These are phyloP conservation scores for Tulasnella sp. DNA, from an alignment of 768 basidiomycete genomes.

Conservation along the genomic window DNA sequence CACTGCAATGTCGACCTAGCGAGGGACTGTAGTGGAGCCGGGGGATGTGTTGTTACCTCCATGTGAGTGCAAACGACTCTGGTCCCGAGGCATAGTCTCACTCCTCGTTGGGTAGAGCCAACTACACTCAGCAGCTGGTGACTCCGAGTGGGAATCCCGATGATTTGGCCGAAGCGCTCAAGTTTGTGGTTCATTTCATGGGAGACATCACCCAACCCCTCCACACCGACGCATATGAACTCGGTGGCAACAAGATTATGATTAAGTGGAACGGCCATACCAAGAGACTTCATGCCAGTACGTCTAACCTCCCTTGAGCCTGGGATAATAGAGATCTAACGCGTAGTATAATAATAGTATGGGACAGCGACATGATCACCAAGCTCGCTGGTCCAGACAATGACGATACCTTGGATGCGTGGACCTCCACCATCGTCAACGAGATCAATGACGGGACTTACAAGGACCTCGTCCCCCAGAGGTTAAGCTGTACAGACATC, in stretches of 20 bases:
- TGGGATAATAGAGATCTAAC: no score
- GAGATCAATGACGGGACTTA: slow-evolving; percentile 9
- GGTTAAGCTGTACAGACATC: slow-evolving; percentile 13
- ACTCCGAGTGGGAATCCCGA: not conserved
- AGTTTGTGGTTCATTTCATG: slow-evolving; percentile 8
- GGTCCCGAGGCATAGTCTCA: no score
- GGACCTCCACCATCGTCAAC: not conserved
- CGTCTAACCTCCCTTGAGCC: no score
- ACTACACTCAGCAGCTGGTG: no score
- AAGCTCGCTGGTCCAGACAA: not conserved
- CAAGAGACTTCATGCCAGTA: slow-evolving; percentile 3
- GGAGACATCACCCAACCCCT: slow-evolving; percentile 6
- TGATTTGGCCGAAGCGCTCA: not conserved
- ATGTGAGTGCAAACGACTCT: no score
- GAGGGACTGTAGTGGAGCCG: no score
- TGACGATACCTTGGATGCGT: not conserved
- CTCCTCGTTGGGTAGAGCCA: no score
- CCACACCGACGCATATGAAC: not conserved
- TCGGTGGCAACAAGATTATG: not conserved
- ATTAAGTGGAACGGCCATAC: not conserved
- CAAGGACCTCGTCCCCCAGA: not conserved
- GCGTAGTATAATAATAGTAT: no score
- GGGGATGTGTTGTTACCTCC: no score
- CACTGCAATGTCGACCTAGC: no score
- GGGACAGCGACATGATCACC: slow-evolving; percentile 9